A percentile compares a stretch with the other conserved stretches of the same genome.
Evolutionary conservation across 2,329 filamentous ascomycete species (phyloP).

Genomic region (Drechslerella stenobrocha): DNA sequence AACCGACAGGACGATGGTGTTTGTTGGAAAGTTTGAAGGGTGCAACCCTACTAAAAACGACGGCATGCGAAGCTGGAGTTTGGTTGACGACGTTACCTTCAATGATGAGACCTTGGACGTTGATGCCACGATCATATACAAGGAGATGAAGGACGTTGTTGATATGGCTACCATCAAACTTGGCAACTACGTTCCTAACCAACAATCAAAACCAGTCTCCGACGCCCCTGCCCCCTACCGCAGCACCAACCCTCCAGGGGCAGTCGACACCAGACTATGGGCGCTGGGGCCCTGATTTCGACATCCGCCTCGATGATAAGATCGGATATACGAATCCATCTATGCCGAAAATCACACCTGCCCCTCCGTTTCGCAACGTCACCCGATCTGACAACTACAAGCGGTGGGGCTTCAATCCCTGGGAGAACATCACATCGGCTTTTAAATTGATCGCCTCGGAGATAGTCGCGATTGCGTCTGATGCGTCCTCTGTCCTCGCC

Average conservation of each 20-base stretch:
- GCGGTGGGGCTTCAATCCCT: constrained; percentile 41
- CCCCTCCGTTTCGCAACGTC: constrained; percentile 3
- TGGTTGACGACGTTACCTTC: constrained; percentile 38
- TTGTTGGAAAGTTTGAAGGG: constrained; percentile 35
- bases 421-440: constrained; percentile 38
- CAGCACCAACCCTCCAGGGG: constrained; percentile 8
- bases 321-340: constrained; percentile 39
- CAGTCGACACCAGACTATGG: constrained; percentile 24
- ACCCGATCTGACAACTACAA: constrained; percentile 11
- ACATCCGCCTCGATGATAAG: constrained; percentile 26
- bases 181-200: constrained; percentile 35
- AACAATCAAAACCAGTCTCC: not conserved
- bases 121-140: constrained; percentile 32
- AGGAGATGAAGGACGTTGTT: constrained; percentile 27
- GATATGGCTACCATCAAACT: constrained; percentile 25
- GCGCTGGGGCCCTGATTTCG: constrained; percentile 36
- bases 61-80: constrained; percentile 41
- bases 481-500: constrained; percentile 27
- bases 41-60: constrained; percentile 35
- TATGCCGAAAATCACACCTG: constrained; percentile 24
- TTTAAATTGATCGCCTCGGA: constrained; percentile 26
- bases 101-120: constrained; percentile 35
- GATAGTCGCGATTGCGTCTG: constrained; percentile 21
- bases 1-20: constrained; percentile 37
- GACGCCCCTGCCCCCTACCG: constrained; percentile 11